Base-by-base conservation (phyloP, 2,329 filamentous ascomycete genomes). In the Aspergillus fischeri region DNA sequence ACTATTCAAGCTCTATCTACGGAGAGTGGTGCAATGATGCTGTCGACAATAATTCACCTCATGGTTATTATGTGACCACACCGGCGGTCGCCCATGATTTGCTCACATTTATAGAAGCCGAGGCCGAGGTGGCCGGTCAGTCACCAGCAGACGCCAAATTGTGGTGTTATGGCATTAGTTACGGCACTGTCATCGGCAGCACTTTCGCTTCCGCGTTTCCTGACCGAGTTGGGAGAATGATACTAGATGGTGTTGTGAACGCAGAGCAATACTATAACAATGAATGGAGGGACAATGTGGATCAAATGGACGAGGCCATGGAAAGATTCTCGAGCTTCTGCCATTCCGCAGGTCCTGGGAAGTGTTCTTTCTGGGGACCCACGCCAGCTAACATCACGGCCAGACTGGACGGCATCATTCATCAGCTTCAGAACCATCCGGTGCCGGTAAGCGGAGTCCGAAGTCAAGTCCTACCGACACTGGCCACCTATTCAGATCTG, bases 261-360 rank as follows among this genome's bases (percentile, higher is more conserved):
- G 63, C 69, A 3, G 68, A 72, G 28, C 82, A 85, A 61, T 77
- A 80, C 44, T 82, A 83, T 52, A 67, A 65, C 24, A 75, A 75
- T 3, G 68, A 69, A 63, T 85, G 80, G 81, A 79, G 76, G 55
- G 71, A 75, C 28, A 74, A 78, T 52, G 64, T 83, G 6, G 73
- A 73, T n/a, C 80, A 86, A 62, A 78, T 81, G 14, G 83, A 87
- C 65, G 74, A 78, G 52, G 78, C 82, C 5, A 77, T 85, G 63
- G 69, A 76, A 1, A 77, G 72, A 20, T 86, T 87, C 56, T 83
- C 81, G 63, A 70, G 73, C 20, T 77, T 78, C 44, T 88, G 85
- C 64, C 77, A 80, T 63, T 70, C 75, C 45, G 83, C 79, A 20
- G 81, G 81, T 0, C 57, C 60, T 49, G 28, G 56, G 38, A 61